These are phyloP conservation scores for Pontederia crassipes DNA, from an alignment of 176 grass and related monocot species.

Conservation along the genomic window DNA sequence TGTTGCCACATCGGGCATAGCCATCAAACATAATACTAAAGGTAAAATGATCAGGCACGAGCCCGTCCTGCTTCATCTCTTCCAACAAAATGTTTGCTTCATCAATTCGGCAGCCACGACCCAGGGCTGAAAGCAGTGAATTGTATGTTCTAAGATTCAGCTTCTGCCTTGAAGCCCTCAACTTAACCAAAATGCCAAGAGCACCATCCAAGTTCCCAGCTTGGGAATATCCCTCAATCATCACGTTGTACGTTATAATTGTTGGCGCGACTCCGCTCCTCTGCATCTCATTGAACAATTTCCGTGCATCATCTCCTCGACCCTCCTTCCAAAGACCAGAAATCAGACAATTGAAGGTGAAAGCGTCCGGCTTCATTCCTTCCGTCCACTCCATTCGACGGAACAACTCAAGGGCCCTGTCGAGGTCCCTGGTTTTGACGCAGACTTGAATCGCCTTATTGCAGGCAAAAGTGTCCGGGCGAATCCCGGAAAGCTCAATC, in stretches of 20 bases:
- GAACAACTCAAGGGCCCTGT: constrained; percentile 30
- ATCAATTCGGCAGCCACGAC: constrained; percentile 27
- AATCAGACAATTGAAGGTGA: constrained; percentile 54
- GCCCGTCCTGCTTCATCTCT: constrained; percentile 27
- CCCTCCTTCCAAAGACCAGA: constrained; percentile 25
- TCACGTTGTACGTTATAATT: constrained; percentile 39
- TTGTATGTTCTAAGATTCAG: constrained; percentile 52
- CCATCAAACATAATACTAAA: constrained; percentile 57
- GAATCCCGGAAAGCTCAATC: constrained; percentile 21
- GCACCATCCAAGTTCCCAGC: constrained; percentile 30
- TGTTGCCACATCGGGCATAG: constrained; percentile 21
- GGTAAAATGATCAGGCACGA: constrained; percentile 44
- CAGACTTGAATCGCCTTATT: constrained; percentile 42
- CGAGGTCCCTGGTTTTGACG: constrained; percentile 29
- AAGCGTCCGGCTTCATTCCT: constrained; percentile 21
- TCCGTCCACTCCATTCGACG: constrained; percentile 27
- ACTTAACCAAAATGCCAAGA: constrained; percentile 27
- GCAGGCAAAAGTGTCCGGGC: constrained; percentile 34
- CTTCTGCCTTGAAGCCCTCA: constrained; percentile 22
- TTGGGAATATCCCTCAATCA: constrained; percentile 52
- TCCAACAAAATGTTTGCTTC: constrained; percentile 28
- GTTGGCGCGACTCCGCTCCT: constrained; percentile 24
- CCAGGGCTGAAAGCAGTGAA: constrained; percentile 43
- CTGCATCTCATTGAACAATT: constrained; percentile 49
- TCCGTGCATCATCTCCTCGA: constrained; percentile 17